Percentiles rank a stretch among this genome's conserved stretches.
Conservation (phyloP, 2,329 filamentous ascomycete genomes). For the Davidsoniella eucalypti region DNA sequence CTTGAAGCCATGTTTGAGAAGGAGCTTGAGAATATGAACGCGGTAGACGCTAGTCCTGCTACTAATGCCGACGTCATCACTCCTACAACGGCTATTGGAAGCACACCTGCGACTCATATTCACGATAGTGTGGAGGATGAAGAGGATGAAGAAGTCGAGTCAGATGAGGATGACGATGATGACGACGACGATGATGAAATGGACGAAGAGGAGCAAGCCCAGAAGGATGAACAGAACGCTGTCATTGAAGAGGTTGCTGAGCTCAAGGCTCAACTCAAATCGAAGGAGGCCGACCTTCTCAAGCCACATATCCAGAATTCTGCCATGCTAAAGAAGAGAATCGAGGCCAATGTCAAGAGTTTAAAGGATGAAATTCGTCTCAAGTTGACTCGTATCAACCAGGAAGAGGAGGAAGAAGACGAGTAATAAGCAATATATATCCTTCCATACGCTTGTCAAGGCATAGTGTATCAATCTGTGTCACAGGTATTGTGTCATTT, state of each 20-base stretch:
- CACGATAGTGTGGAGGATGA: conserved; percentile 32
- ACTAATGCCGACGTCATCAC: conserved; percentile 28
- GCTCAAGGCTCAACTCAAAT: conserved; percentile 33
- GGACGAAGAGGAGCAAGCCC: conserved; percentile 35
- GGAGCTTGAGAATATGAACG: conserved; percentile 28
- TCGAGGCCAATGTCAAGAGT: conserved; percentile 33
- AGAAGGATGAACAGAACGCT: conserved; percentile 34
- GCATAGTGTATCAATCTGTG: no score
- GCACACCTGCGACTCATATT: conserved; percentile 27
- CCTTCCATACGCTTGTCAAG: no score
- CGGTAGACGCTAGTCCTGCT: conserved; percentile 25
- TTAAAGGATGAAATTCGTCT: conserved; percentile 28
- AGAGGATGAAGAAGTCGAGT: conserved; percentile 28
- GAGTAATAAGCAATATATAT: neutral
- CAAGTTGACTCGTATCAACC: conserved; percentile 27
- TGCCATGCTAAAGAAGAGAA: conserved; percentile 32
- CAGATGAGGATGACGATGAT: conserved; percentile 31
- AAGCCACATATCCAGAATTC: conserved; percentile 22
- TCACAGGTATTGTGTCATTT: neutral
- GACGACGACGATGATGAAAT: conserved; percentile 37
- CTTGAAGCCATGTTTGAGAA: conserved; percentile 40
- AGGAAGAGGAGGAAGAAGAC: conserved; percentile 13
- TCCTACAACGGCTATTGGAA: conserved; percentile 26
- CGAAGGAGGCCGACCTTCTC: conserved; percentile 28
- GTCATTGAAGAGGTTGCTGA: conserved; percentile 38